A percentile compares a stretch with the other conserved stretches of the same genome.
These are phyloP conservation scores for Nemania serpens DNA, from an alignment of 2,329 filamentous ascomycete species.

Conservation along the genomic window DNA sequence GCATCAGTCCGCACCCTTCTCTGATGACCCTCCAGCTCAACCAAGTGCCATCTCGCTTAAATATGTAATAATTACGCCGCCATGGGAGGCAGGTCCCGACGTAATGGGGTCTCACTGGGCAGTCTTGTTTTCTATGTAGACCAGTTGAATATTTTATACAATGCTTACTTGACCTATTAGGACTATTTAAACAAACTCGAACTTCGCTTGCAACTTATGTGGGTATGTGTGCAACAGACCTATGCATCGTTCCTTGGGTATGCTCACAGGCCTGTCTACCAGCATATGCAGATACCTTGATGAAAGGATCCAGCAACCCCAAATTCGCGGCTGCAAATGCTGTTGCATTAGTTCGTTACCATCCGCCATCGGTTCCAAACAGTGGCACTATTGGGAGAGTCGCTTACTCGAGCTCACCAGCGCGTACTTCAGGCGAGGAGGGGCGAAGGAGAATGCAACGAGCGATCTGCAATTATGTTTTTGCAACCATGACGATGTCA, in stretches of 20 bases:
- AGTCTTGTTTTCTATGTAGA: background rate
- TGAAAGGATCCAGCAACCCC: background rate
- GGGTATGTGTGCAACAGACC: background rate
- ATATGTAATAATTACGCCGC: too few relatives aligned
- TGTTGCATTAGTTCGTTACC: background rate
- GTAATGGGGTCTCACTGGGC: background rate
- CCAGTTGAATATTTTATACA: background rate
- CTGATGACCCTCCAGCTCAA: too few relatives aligned
- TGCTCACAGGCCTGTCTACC: background rate
- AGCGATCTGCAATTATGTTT: slow-evolving; percentile 6
- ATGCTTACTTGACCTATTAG: background rate
- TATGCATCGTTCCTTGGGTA: background rate
- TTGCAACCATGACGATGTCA: background rate
- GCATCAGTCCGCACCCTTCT: too few relatives aligned
- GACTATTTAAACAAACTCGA: background rate
- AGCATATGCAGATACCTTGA: background rate
- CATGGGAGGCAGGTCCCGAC: too few relatives aligned
- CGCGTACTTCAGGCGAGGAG: background rate
- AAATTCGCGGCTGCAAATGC: background rate
- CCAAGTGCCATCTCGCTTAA: too few relatives aligned
- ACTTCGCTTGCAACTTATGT: background rate
- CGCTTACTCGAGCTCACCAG: background rate
- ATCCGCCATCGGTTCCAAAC: background rate
- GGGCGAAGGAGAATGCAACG: background rate
- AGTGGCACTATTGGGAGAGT: background rate